A percentile compares a stretch with the other conserved stretches of the same genome.
Evolutionary conservation across 208 protist species (phyloP).

Genomic region (Trypanosoma boissoni): DNA sequence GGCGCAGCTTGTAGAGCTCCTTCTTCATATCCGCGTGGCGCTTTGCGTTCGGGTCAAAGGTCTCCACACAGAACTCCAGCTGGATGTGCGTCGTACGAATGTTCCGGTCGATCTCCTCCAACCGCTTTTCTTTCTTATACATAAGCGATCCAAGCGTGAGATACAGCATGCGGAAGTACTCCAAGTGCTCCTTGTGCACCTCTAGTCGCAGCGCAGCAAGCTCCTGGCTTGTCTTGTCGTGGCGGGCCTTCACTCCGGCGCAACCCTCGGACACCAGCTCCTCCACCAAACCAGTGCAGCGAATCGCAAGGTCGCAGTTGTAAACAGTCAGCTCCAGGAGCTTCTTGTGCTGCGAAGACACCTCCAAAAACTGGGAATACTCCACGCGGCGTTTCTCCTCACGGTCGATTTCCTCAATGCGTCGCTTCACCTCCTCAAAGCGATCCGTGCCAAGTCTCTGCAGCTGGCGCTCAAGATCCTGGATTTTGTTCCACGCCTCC

Average conservation of each 20-base stretch:
- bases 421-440: conserved; percentile 51
- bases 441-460: conserved; percentile 46
- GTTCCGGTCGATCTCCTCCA: conserved; percentile 77
- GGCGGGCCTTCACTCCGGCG: conserved; percentile 42
- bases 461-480: conserved; percentile 49
- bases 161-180: conserved; percentile 63
- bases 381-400: conserved; percentile 52
- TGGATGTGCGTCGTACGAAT: conserved; percentile 76
- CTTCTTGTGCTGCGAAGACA: conserved; percentile 57
- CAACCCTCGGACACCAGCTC: conserved; percentile 52
- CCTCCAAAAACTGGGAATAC: conserved; percentile 48
- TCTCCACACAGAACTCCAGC: conserved; percentile 81
- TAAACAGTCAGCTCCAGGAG: conserved; percentile 50
- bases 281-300: conserved; percentile 45
- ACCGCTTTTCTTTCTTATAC: conserved; percentile 54
- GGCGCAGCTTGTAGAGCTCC: conserved; percentile 49
- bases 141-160: conserved; percentile 42
- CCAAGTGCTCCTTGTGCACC: conserved; percentile 55
- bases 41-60: conserved; percentile 78
- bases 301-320: conserved; percentile 54
- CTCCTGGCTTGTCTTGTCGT: conserved; percentile 51
- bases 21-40: conserved; percentile 76
- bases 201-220: conserved; percentile 37
- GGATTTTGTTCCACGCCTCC: conserved; percentile 55
- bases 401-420: conserved; percentile 54